These are phyloP conservation scores for Pseudevernia furfuracea DNA, from an alignment of 495 filamentous ascomycete species.

Conservation along the genomic window DNA sequence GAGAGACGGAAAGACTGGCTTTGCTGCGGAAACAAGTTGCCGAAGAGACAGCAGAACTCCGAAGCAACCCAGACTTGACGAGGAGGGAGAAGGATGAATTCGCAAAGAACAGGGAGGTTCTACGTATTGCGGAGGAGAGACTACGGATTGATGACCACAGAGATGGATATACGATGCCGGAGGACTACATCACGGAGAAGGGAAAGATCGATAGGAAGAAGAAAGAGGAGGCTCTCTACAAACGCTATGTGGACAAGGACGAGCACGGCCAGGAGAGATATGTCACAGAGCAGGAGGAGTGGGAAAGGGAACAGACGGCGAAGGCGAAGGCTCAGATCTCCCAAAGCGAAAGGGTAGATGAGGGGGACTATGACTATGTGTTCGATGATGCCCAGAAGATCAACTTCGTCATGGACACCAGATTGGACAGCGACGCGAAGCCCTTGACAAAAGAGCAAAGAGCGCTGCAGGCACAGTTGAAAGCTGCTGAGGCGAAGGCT, in stretches of 20 bases:
- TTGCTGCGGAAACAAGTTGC: slow-evolving; percentile 84
- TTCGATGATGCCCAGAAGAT: slow-evolving; percentile 86
- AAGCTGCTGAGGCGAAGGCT: slow-evolving; percentile 79
- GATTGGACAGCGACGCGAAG: slow-evolving; percentile 58
- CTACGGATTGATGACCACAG: slow-evolving; percentile 82
- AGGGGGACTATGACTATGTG: slow-evolving; percentile 88
- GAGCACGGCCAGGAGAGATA: slow-evolving; percentile 83
- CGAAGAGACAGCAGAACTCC: slow-evolving; percentile 78
- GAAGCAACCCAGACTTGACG: slow-evolving; percentile 66
- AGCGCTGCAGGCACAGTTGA: slow-evolving; percentile 67
- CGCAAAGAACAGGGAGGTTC: slow-evolving; percentile 76
- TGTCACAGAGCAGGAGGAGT: slow-evolving; percentile 91
- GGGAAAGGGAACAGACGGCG: slow-evolving; percentile 84
- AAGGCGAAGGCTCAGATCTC: slow-evolving; percentile 86
- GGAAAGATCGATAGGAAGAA: slow-evolving; percentile 83
- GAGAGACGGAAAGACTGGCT: slow-evolving; percentile 76
- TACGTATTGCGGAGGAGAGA: slow-evolving; percentile 82
- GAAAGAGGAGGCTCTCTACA: slow-evolving; percentile 85
- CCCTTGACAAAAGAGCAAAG: slow-evolving; percentile 70
- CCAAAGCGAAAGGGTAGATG: slow-evolving; percentile 64
- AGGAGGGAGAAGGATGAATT: slow-evolving; percentile 83
- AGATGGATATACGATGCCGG: slow-evolving; percentile 90
- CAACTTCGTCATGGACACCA: slow-evolving; percentile 72
- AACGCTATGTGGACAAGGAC: slow-evolving; percentile 82
- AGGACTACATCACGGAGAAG: slow-evolving; percentile 89